Evolutionary conservation across 805 yeast genomes (phyloP), one percentile per base, ranked within the genome.

Genomic region (Metahyphopichia silvanorum): DNA sequence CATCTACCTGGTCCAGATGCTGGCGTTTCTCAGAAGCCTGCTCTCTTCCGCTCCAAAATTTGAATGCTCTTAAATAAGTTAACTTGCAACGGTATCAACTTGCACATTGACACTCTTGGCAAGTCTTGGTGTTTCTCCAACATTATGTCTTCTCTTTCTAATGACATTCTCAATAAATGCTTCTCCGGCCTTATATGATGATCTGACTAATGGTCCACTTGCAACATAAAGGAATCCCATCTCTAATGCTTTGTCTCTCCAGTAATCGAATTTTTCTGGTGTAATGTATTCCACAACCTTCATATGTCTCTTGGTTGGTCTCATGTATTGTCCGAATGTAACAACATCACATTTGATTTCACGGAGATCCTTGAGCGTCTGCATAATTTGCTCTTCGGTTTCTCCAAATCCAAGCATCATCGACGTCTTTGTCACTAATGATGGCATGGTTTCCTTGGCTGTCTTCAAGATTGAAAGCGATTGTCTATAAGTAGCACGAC

Each of bases 271-370:
- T 58, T 87, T 88, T 46, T 86, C 96, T 2, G 99, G 99, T 16
- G 79, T 83, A 13, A 93, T 77, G 51, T 93, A 93, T 47, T 91
- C 97, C 8, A 86, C 96, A 26, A 93, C 99, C 66, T 89, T 89
- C 94, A 93, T 88, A 60, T 93, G 99, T 53, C 98, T 80, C 63
- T 86, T 93, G 2, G 99, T 93, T 27, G 99, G 99, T 57, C 98
- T 76, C 97, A 93, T 93, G 60, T 93, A 93, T 63, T 93, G 99
- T 22, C 99, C 99, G 62, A 93, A 93, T 0, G 99, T 93, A 12
- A 93, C 96, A 31, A 93, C 95, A 53, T 93, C 98, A 57, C 95
- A 93, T 6, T 73, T 65, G 27, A 82, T 74, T 13, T 64, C 77
- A 42, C 98, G 76, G 45, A 94, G 67, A 55, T 86, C 95, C 40